phyloP scores from a whole-genome alignment of 129 eudicot genomes.

The Flaveria linearis region DNA sequence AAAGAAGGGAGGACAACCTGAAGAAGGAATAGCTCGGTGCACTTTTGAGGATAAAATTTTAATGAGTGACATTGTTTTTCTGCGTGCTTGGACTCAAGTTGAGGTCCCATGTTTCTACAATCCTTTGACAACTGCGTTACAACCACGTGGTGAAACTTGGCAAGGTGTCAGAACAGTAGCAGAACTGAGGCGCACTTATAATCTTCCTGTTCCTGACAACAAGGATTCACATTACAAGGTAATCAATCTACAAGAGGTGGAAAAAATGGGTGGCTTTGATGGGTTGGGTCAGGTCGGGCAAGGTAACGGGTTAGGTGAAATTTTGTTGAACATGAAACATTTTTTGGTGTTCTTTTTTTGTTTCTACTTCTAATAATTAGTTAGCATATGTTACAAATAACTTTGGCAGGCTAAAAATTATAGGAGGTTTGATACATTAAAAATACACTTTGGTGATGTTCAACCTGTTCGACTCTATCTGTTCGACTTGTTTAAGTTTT shows the following conservation, averaged over 20 bases:
- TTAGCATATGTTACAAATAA: neutral
- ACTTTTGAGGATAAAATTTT: conserved; percentile 94
- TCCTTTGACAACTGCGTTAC: conserved; percentile 91
- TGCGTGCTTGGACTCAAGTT: conserved; percentile 95
- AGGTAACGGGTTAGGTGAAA: neutral
- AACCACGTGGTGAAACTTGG: conserved; percentile 86
- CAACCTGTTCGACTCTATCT: neutral
- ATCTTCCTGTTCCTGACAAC: conserved; percentile 75
- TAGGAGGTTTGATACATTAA: neutral
- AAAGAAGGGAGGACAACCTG: conserved; percentile 55
- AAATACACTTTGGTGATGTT: neutral
- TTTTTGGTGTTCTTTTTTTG: neutral
- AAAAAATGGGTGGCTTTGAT: neutral
- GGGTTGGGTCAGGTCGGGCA: neutral
- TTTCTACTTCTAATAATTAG: neutral
- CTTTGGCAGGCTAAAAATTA: neutral
- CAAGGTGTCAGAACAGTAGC: conserved; percentile 92
- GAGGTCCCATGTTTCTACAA: conserved; percentile 84
- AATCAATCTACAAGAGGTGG: conserved; percentile 20
- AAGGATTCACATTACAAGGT: conserved; percentile 92
- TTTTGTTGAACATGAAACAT: neutral
- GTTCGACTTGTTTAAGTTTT: neutral
- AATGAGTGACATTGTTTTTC: conserved; percentile 89
- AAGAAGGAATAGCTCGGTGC: conserved; percentile 95
- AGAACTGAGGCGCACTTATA: conserved; percentile 66